Base-by-base conservation (phyloP, 179 eudicot genomes). In the Corrigiola litoralis region DNA sequence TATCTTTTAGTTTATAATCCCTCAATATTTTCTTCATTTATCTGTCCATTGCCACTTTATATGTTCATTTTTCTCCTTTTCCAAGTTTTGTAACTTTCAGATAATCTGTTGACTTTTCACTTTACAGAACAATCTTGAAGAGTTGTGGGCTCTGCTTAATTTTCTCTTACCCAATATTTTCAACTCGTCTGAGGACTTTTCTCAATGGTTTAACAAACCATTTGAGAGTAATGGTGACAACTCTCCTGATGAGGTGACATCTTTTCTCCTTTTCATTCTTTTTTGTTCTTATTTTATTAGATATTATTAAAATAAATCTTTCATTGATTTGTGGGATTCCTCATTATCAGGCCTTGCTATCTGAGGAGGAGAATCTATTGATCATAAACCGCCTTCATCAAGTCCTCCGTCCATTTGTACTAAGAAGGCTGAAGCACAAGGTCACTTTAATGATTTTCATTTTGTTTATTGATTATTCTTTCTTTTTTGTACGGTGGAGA, bases 171-270 rank as follows among this genome's bases (percentile, higher is more conserved):
- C 99, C 34, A 86, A 90, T 72, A 88, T 95, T 61, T 95, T 95
- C 63, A 95, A 88, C 72, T 88, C 99, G 32, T 86, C 99, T 25
- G 96, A 86, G 33, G 99, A 91, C 75, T 95, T 91, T 68, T 90
- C 99, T 66, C 97, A 94, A 78, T 94, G 99, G 99, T 94, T 94
- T 75, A 94, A 90, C 79, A 94, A 94, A 75, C 99, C 99, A 71
- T 94, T 94, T 82, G 96, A 94, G 87, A 72, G 95, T 63, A 84
- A 73, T 84, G 97, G 84, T 62, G 99, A 94, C 72, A 85, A 66
- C 81, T 83, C 99, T 46, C 76, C 83, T 44, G 97, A 94, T 65
- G 88, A 95, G 84, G 99, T 95, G 63, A 73, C 55, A 34, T 36
- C 37, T 1, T 5, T 45, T 33, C 53, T 71, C 0, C 28, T 13